A percentile compares a stretch with the other conserved stretches of the same genome.
Evolutionary conservation across 2,329 filamentous ascomycete species (phyloP).

Genomic region (Exophiala alcalophila): DNA sequence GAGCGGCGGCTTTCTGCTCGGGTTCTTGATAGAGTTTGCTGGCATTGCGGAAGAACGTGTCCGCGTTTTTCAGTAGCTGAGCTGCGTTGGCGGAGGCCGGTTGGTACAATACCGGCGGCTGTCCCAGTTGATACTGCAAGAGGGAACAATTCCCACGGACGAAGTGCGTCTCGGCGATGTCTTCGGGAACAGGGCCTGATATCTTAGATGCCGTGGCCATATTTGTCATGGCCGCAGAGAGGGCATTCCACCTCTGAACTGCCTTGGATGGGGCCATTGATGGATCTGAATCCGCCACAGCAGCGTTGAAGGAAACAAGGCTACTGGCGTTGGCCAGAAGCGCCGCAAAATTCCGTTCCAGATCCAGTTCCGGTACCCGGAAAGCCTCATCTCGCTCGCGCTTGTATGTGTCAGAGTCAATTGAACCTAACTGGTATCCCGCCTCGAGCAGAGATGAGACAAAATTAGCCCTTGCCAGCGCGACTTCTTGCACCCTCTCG

Average conservation of each 20-base stretch:
- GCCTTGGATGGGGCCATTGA: conserved; percentile 33
- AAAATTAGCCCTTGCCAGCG: conserved; percentile 57
- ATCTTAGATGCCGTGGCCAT: conserved; percentile 53
- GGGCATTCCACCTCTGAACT: conserved; percentile 51
- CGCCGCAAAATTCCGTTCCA: conserved; percentile 46
- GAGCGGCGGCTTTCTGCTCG: conserved; percentile 21
- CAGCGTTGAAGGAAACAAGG: conserved; percentile 53
- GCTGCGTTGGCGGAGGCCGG: conserved; percentile 45
- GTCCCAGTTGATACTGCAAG: conserved; percentile 51
- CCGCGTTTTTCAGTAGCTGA: conserved; percentile 54
- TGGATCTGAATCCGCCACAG: conserved; percentile 39
- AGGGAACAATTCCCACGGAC: conserved; percentile 56
- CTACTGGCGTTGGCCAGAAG: conserved; percentile 57
- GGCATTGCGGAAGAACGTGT: conserved; percentile 58
- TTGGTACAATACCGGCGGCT: conserved; percentile 43
- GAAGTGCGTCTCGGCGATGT: conserved; percentile 53
- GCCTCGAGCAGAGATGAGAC: conserved; percentile 55
- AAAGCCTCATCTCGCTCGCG: conserved; percentile 44
- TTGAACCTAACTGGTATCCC: conserved; percentile 52
- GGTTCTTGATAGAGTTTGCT: conserved; percentile 34
- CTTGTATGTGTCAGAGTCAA: conserved; percentile 54
- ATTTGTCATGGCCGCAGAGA: conserved; percentile 51
- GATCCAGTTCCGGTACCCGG: conserved; percentile 36
- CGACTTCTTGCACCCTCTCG: conserved; percentile 50
- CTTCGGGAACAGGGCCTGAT: conserved; percentile 43